phyloP scores from a whole-genome alignment of 2,329 filamentous ascomycete genomes.

The Leptographium procerum region DNA sequence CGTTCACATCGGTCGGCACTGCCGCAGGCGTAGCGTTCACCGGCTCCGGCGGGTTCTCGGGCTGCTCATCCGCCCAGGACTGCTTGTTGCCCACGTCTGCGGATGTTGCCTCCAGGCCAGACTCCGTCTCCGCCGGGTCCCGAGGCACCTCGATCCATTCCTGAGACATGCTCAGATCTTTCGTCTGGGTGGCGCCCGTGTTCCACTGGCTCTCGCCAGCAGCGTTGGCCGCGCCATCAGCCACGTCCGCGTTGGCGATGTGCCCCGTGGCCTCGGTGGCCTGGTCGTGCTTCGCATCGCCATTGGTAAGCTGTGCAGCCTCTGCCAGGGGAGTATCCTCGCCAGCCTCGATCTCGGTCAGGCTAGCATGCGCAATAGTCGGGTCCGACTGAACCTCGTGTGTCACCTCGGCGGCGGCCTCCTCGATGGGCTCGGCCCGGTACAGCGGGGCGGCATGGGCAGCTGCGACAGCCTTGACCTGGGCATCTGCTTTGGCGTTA shows the following conservation, averaged over 20 bases:
- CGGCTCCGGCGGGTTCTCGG: conserved; percentile 34
- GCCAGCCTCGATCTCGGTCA: conserved; percentile 53
- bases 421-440: conserved; percentile 21
- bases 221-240: conserved; percentile 43
- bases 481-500: conserved; percentile 33
- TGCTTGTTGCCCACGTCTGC: conserved; percentile 43
- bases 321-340: conserved; percentile 5
- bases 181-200: conserved; percentile 14
- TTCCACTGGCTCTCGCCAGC: conserved; percentile 61
- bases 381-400: conserved; percentile 44
- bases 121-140: conserved; percentile 64
- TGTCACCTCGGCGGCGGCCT: conserved; percentile 17
- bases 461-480: conserved; percentile 44
- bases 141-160: conserved; percentile 71
- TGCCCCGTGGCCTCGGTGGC: conserved; percentile 12
- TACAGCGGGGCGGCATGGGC: conserved; percentile 37
- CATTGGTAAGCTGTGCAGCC: conserved; percentile 22
- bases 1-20: conserved; percentile 30
- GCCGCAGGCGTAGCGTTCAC: conserved; percentile 10
- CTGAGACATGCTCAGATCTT: conserved; percentile 36
- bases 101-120: conserved; percentile 48
- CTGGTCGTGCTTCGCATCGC: conserved; percentile 9
- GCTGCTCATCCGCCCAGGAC: conserved; percentile 76
- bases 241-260: conserved; percentile 38
- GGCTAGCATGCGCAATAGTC: conserved; percentile 52